phyloP scores from a whole-genome alignment of 208 protist genomes.

The Strigomonas culicis region DNA sequence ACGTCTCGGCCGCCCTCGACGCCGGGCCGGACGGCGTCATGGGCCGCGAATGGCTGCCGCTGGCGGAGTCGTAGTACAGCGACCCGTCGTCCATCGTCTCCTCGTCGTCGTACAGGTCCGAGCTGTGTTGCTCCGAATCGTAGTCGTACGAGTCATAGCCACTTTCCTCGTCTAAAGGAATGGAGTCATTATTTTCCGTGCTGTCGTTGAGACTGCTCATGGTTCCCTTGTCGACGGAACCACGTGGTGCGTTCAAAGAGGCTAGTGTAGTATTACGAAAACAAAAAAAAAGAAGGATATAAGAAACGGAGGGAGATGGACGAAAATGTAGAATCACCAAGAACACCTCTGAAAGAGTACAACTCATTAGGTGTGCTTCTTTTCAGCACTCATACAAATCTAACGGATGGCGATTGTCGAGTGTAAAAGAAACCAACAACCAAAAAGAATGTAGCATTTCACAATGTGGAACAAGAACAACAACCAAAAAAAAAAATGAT shows the following conservation, averaged over 20 bases:
- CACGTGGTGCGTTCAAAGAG: neutral
- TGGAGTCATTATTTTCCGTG: constrained; percentile 50
- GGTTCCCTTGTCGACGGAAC: neutral
- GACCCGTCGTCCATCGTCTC: constrained; percentile 5
- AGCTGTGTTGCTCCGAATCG: constrained; percentile 8
- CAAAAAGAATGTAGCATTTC: no score
- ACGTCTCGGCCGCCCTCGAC: neutral
- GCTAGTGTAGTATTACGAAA: no score
- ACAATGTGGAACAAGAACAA: no score
- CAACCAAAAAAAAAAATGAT: no score
- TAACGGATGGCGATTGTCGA: no score
- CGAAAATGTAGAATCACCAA: neutral
- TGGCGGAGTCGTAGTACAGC: constrained; percentile 3
- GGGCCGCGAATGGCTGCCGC: neutral
- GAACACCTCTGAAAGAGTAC: no score
- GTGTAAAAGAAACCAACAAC: no score
- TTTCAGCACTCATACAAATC: no score
- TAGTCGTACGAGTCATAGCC: constrained; percentile 21
- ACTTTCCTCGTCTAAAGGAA: constrained; percentile 32
- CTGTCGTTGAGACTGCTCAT: constrained; percentile 75
- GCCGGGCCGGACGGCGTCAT: constrained; percentile 10
- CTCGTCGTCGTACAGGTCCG: constrained; percentile 9
- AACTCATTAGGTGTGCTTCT: no score
- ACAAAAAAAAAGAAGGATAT: neutral
- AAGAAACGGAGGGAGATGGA: neutral